Evolutionary conservation across 1,284 basidiomycete genomes (phyloP).

Genomic region (Tetrapyrgos nigripes): DNA sequence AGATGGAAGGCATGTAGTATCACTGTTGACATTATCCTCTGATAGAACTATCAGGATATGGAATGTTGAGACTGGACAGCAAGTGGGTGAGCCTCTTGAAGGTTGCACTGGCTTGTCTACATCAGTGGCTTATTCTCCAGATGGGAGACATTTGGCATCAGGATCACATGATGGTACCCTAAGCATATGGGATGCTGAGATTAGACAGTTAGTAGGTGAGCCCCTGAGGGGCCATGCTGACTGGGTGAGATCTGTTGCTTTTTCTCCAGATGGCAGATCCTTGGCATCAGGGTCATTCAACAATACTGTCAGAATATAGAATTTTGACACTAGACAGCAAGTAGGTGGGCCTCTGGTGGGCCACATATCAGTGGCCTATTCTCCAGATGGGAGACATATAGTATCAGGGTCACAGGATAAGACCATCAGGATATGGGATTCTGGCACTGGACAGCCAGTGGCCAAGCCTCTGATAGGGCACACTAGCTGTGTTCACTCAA

Average conservation of each 20-base stretch:
- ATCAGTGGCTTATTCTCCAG: neutral
- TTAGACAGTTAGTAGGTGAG: too few relatives aligned
- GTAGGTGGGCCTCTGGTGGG: neutral
- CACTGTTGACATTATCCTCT: conserved; percentile 7
- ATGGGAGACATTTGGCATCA: neutral
- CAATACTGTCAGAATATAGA: neutral
- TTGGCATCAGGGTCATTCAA: conserved; percentile 11
- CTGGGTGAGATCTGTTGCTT: neutral
- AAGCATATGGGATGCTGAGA: neutral
- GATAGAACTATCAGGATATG: conserved; percentile 16
- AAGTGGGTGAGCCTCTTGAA: neutral
- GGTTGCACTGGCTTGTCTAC: conserved; percentile 6
- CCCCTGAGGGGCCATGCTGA: neutral
- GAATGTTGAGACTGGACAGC: conserved; percentile 8
- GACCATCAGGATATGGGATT: conserved; percentile 21
- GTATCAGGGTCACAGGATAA: conserved; percentile 19
- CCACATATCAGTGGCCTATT: conserved; percentile 20
- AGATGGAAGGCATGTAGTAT: conserved; percentile 4
- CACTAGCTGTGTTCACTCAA: neutral
- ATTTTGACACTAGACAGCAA: neutral
- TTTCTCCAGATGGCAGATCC: conserved; percentile 14
- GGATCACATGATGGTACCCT: neutral
- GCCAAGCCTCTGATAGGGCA: conserved; percentile 17
- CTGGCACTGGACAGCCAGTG: conserved; percentile 29
- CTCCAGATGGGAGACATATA: conserved; percentile 19